These are phyloP conservation scores for Zalerion maritima DNA, from an alignment of 495 filamentous ascomycete species.

Conservation along the genomic window DNA sequence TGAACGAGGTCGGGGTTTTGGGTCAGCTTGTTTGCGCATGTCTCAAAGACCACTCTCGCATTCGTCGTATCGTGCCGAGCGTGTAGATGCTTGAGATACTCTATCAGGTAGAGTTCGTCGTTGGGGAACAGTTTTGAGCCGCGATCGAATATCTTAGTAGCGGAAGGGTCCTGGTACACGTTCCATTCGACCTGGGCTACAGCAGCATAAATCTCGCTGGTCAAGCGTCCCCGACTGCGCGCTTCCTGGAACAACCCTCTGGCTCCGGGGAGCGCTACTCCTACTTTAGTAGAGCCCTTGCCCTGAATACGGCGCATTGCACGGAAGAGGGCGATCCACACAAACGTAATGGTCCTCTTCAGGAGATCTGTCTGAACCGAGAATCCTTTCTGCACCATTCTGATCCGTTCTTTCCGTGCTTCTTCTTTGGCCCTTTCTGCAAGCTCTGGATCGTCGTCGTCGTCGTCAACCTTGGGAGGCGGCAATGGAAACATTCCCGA, in stretches of 20 bases:
- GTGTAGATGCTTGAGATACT: constrained; percentile 89
- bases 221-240: constrained; percentile 68
- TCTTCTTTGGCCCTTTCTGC: constrained; percentile 39
- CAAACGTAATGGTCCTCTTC: constrained; percentile 67
- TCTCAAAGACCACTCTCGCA: constrained; percentile 88
- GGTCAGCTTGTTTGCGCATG: constrained; percentile 63
- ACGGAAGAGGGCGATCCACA: constrained; percentile 89
- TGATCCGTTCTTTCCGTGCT: constrained; percentile 48
- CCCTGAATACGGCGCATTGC: constrained; percentile 89
- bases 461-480: constrained; percentile 39
- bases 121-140: constrained; percentile 85
- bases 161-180: constrained; percentile 85
- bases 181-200: constrained; percentile 85
- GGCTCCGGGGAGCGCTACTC: constrained; percentile 54
- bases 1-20: constrained; percentile 52
- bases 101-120: constrained; percentile 79
- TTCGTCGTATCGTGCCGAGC: constrained; percentile 86
- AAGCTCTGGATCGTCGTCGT: constrained; percentile 46
- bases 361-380: constrained; percentile 56
- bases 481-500: constrained; percentile 17
- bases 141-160: constrained; percentile 87
- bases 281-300: constrained; percentile 50
- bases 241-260: constrained; percentile 80
- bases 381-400: constrained; percentile 54
- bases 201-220: constrained; percentile 85